These are phyloP conservation scores for Agaricus sinodeliciosus DNA, from an alignment of 768 basidiomycete species.

Conservation along the genomic window DNA sequence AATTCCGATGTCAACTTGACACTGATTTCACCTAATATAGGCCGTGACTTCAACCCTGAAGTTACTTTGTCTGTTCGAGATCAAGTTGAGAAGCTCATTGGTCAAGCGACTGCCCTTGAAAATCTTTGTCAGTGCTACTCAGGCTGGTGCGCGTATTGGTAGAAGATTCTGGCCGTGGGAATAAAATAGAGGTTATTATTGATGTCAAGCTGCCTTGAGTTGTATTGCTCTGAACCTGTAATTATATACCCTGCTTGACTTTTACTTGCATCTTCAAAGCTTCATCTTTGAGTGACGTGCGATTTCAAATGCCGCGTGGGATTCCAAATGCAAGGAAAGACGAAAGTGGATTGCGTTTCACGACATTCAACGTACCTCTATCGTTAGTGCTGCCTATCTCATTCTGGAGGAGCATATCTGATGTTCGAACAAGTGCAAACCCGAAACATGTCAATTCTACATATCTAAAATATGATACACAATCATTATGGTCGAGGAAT, in stretches of 20 bases:
- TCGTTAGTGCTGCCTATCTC: constrained; percentile 35
- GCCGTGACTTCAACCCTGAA: constrained; percentile 90
- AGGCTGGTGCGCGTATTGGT: constrained; percentile 92
- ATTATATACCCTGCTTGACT: constrained; percentile 8
- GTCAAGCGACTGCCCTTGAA: constrained; percentile 88
- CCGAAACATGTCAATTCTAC: constrained; percentile 74
- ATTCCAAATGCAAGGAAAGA: constrained; percentile 57
- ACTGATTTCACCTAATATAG: constrained; percentile 28
- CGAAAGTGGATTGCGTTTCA: constrained; percentile 78
- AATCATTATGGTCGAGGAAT: constrained; percentile 71
- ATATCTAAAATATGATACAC: constrained; percentile 72
- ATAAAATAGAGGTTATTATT: constrained; percentile 7
- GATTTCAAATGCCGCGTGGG: constrained; percentile 62
- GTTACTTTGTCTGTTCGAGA: constrained; percentile 59
- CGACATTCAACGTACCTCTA: constrained; percentile 74
- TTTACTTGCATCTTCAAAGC: not conserved
- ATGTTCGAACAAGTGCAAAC: constrained; percentile 44
- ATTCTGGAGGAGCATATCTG: constrained; percentile 4
- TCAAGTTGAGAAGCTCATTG: constrained; percentile 91
- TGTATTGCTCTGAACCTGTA: constrained; percentile 8
- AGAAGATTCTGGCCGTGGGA: constrained; percentile 8
- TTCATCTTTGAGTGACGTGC: not conserved
- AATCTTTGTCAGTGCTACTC: constrained; percentile 97
- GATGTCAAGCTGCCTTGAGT: not conserved
- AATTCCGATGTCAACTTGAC: not conserved